A percentile compares a stretch with the other conserved stretches of the same genome.
phyloP scores from a whole-genome alignment of 192 early-diverging fungal genomes.

The Linnemannia schmuckeri region DNA sequence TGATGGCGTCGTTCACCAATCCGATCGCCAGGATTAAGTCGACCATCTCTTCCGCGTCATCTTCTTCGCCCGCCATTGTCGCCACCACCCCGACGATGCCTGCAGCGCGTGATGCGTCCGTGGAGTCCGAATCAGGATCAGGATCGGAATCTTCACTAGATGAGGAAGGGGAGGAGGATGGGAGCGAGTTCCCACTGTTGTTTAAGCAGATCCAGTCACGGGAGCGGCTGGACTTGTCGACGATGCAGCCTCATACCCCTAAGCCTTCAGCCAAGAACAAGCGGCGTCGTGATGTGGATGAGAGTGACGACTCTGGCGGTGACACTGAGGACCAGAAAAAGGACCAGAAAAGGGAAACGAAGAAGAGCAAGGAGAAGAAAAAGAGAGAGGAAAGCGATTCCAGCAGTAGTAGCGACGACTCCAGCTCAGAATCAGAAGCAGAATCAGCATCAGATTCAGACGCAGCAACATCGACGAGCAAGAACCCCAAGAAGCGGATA shows the following conservation, averaged over 20 bases:
- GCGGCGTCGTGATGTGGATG: constrained; percentile 8
- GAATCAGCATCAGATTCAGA: background rate
- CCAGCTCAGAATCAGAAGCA: background rate
- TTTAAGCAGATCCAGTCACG: constrained; percentile 33
- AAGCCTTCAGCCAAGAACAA: constrained; percentile 25
- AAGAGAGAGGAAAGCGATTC: background rate
- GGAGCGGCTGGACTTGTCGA: constrained; percentile 24
- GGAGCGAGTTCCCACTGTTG: constrained; percentile 10
- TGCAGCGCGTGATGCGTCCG: background rate
- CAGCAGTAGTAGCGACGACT: background rate
- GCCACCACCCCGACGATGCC: background rate
- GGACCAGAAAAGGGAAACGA: background rate
- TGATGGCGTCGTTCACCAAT: background rate
- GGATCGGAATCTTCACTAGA: background rate
- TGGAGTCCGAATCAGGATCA: no score
- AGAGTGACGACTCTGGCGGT: background rate
- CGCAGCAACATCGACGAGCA: background rate
- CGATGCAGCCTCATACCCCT: constrained; percentile 23
- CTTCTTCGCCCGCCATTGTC: background rate
- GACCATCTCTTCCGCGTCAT: background rate
- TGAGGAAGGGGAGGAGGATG: background rate
- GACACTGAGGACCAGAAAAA: background rate
- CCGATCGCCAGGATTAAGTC: background rate
- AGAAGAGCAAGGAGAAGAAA: background rate
- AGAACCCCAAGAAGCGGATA: constrained; percentile 25